phyloP scores from a whole-genome alignment of 768 basidiomycete genomes.

The Fomitopsis pulvina region DNA sequence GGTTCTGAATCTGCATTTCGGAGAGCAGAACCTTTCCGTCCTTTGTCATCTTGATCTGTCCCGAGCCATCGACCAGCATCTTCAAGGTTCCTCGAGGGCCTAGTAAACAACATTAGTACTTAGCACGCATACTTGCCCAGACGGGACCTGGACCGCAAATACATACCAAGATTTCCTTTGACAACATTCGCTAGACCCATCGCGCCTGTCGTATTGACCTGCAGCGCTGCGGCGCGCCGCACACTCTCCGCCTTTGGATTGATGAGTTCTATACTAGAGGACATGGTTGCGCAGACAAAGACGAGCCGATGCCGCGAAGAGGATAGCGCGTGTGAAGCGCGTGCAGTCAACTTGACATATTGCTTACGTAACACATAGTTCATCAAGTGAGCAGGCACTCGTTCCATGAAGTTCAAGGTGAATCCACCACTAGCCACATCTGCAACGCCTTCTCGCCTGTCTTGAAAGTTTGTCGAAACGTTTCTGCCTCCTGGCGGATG shows the following conservation, averaged over 20 bases:
- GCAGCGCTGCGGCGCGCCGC: slow-evolving; percentile 81
- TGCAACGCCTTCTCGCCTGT: no score
- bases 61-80: slow-evolving; percentile 98
- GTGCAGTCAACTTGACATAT: background rate
- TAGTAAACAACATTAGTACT: no score
- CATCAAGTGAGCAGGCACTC: no score
- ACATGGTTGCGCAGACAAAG: slow-evolving; percentile 14
- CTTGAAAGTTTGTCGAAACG: no score
- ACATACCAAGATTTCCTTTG: slow-evolving; percentile 88
- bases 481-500: no score
- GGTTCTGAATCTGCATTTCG: slow-evolving; percentile 99
- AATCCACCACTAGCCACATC: no score
- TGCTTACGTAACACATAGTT: no score
- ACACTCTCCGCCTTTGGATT: slow-evolving; percentile 97
- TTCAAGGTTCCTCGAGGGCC: slow-evolving; percentile 97
- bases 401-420: no score
- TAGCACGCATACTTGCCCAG: no score
- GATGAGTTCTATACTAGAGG: slow-evolving; percentile 85
- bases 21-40: slow-evolving; percentile 97
- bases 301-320: background rate
- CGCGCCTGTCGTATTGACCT: slow-evolving; percentile 91
- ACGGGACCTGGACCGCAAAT: no score
- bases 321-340: background rate
- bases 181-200: slow-evolving; percentile 97
- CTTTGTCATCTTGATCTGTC: slow-evolving; percentile 99